Conservation (phyloP, 2,329 filamentous ascomycete species). For the Stachybotrys elegans region DNA sequence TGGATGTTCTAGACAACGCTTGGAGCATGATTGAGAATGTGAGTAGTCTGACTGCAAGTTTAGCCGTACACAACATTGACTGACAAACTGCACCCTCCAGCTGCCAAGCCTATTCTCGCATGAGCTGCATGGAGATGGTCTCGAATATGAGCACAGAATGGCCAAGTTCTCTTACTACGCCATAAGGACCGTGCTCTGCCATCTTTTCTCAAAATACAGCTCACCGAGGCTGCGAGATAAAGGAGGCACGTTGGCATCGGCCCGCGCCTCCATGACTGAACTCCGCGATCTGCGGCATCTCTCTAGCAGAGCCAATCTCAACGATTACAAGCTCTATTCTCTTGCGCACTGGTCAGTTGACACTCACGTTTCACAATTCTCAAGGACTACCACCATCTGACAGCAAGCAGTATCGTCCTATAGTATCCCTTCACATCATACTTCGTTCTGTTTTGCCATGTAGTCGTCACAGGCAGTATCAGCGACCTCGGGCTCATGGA, state of each 20-base stretch:
- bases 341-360: background rate
- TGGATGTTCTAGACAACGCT: background rate
- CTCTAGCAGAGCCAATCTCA: background rate
- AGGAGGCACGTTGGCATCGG: background rate
- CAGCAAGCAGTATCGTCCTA: background rate
- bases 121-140: background rate
- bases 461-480: background rate
- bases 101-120: background rate
- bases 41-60: background rate
- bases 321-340: background rate
- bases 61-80: background rate
- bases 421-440: background rate
- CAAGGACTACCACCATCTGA: background rate
- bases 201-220: background rate
- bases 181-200: background rate
- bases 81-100: background rate
- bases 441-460: background rate
- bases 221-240: background rate
- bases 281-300: background rate
- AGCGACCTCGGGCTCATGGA: background rate
- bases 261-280: background rate
- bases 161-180: background rate
- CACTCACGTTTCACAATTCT: background rate
- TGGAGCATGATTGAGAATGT: background rate
- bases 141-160: background rate